Conservation (phyloP, 306 rosid species). For the Canavalia ensiformis region DNA sequence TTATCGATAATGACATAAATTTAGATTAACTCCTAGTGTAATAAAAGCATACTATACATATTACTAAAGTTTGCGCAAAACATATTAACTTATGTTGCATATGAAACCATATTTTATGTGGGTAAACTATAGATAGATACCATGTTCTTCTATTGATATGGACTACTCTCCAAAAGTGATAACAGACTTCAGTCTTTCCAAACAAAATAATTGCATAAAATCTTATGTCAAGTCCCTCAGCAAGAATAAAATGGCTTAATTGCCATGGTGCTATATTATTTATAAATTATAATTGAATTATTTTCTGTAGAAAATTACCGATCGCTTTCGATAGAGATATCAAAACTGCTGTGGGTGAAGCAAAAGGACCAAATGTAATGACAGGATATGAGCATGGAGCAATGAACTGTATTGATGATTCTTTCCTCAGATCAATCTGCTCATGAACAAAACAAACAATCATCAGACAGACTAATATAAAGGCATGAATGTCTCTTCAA, state of each 20-base stretch:
- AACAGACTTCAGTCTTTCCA: neutral
- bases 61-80: neutral
- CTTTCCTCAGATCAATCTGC: conserved; percentile 92
- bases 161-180: conserved; percentile 31
- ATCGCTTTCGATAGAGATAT: conserved; percentile 80
- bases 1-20: conserved; percentile 27
- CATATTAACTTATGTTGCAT: conserved; percentile 29
- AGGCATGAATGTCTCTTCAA: conserved; percentile 30
- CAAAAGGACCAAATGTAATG: conserved; percentile 88
- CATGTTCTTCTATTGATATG: conserved; percentile 33
- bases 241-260: neutral
- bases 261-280: neutral
- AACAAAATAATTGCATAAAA: conserved; percentile 4
- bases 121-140: conserved; percentile 16
- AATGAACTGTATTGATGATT: conserved; percentile 66
- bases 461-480: conserved; percentile 38
- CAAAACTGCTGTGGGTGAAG: conserved; percentile 79
- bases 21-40: conserved; percentile 21
- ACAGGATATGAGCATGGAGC: conserved; percentile 85
- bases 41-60: conserved; percentile 18
- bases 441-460: conserved; percentile 41
- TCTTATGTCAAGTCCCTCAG: conserved; percentile 9
- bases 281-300: neutral
- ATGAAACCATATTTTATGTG: neutral
- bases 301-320: conserved; percentile 63